Evolutionary conservation across 495 filamentous ascomycete species (phyloP).

Genomic region (Parathielavia hyrcaniae): DNA sequence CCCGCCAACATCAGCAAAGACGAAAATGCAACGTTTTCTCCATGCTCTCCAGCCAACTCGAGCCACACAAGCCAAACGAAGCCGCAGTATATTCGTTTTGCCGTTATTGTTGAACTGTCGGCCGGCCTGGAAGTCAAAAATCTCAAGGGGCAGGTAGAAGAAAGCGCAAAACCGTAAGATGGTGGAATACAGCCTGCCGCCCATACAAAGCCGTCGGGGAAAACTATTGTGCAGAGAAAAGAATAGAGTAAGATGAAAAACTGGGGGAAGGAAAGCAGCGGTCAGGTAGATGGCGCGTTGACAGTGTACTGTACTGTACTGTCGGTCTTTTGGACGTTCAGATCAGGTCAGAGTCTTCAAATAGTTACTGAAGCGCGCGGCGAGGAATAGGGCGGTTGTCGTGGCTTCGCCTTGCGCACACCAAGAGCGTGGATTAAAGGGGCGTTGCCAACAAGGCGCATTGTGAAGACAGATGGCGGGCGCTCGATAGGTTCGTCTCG

Average conservation of each 20-base stretch:
- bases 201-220: constrained; percentile 9
- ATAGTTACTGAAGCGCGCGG: neutral
- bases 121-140: neutral
- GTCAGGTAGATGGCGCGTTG: neutral
- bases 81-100: neutral
- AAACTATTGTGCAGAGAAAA: constrained; percentile 21
- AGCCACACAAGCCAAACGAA: neutral
- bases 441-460: constrained; percentile 38
- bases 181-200: constrained; percentile 17
- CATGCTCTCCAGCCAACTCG: neutral
- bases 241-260: neutral
- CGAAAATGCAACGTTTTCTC: constrained; percentile 5
- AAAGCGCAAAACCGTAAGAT: neutral
- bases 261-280: neutral
- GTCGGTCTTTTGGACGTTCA: neutral
- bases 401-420: constrained; percentile 52
- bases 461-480: constrained; percentile 32
- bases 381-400: constrained; percentile 40
- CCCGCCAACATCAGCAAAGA: neutral
- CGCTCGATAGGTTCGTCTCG: constrained; percentile 30
- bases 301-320: constrained; percentile 1
- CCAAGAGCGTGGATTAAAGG: constrained; percentile 42
- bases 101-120: neutral
- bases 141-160: neutral
- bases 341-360: neutral